Conservation (phyloP, 108 stramenopile genomes). For the Cylindrotheca closterium region DNA sequence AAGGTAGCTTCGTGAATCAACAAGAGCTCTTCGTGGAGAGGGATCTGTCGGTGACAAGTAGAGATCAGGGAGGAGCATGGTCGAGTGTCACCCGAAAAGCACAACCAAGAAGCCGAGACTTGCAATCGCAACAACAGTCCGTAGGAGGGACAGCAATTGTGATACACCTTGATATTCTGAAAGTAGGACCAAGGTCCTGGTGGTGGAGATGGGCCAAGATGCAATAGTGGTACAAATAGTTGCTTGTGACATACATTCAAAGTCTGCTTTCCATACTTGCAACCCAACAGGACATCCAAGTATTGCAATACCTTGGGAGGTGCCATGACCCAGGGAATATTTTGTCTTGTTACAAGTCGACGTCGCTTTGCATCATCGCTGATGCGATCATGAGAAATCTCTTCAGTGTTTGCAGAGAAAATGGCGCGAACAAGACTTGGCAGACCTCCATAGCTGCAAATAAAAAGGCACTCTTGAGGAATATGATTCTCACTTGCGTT, state of each 20-base stretch:
- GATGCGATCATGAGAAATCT: no score
- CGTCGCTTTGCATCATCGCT: no score
- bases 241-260: neutral
- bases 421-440: constrained; percentile 34
- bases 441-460: constrained; percentile 55
- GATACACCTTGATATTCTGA: constrained; percentile 63
- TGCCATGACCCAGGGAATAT: constrained; percentile 25
- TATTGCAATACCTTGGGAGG: constrained; percentile 37
- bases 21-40: neutral
- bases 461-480: no score
- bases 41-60: constrained; percentile 32
- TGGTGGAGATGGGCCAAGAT: constrained; percentile 18
- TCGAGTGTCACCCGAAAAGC: constrained; percentile 79
- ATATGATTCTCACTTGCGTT: no score
- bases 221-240: constrained; percentile 15
- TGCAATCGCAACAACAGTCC: constrained; percentile 36
- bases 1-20: constrained; percentile 97
- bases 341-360: no score
- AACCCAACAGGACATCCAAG: constrained; percentile 28
- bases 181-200: constrained; percentile 53
- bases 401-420: no score
- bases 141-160: constrained; percentile 63
- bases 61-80: constrained; percentile 54
- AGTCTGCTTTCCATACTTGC: constrained; percentile 11
- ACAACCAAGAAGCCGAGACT: constrained; percentile 36